Conservation (phyloP, 1,284 basidiomycete species). For the Gymnopus androsaceus region DNA sequence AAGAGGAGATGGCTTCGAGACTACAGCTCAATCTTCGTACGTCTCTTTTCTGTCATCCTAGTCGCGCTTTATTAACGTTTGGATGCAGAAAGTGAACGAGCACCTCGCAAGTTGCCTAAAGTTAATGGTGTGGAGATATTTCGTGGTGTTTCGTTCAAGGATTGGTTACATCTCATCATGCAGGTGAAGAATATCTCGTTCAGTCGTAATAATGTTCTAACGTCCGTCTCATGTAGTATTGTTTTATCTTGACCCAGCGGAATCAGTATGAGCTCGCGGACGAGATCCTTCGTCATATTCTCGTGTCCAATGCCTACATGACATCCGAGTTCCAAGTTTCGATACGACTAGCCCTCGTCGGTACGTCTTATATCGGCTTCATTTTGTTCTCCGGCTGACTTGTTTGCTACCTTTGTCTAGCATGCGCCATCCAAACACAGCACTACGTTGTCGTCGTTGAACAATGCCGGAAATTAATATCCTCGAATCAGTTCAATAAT, state of each 20-base stretch:
- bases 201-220: neutral
- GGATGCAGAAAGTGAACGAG: slow-evolving; percentile 45
- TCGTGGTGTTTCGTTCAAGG: slow-evolving; percentile 81
- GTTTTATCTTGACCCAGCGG: slow-evolving; percentile 74
- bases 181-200: slow-evolving; percentile 54
- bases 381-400: neutral
- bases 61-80: neutral
- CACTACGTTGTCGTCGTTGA: slow-evolving; percentile 66
- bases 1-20: slow-evolving; percentile 74
- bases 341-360: slow-evolving; percentile 70
- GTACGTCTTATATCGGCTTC: slow-evolving; percentile 47
- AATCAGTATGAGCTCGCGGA: slow-evolving; percentile 70
- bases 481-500: slow-evolving; percentile 75
- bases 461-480: slow-evolving; percentile 73
- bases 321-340: slow-evolving; percentile 65
- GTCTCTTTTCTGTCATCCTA: neutral
- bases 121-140: slow-evolving; percentile 58
- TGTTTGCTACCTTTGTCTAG: slow-evolving; percentile 39
- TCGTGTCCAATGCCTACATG: slow-evolving; percentile 78
- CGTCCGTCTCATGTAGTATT: slow-evolving; percentile 60
- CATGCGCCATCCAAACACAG: slow-evolving; percentile 66
- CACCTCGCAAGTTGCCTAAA: slow-evolving; percentile 34
- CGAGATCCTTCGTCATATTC: slow-evolving; percentile 80
- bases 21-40: slow-evolving; percentile 74
- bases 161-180: slow-evolving; percentile 86